phyloP scores from a whole-genome alignment of 192 early-diverging fungal species.

The Gigaspora rosea region DNA sequence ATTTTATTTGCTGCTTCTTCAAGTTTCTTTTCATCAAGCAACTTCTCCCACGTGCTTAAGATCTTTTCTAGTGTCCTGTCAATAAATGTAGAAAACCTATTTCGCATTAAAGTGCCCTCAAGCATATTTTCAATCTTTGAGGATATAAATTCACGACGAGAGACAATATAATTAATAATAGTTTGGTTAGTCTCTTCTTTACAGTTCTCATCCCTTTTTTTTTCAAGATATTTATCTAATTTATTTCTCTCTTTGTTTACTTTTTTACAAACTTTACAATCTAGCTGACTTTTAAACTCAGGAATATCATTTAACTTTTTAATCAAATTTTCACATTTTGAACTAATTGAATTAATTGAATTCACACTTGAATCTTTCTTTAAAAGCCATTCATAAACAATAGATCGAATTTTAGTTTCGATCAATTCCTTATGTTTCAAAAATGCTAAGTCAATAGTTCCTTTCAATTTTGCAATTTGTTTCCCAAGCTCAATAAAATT shows the following conservation, averaged over 20 bases:
- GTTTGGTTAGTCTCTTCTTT: constrained; percentile 14
- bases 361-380: neutral
- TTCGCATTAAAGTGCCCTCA: constrained; percentile 1
- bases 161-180: neutral
- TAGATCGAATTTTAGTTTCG: neutral
- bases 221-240: constrained; percentile 5
- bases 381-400: neutral
- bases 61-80: neutral
- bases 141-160: neutral
- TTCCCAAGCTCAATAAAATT: constrained; percentile 28
- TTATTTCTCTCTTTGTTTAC: neutral
- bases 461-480: constrained; percentile 25
- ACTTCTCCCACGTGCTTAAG: neutral
- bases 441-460: constrained; percentile 19
- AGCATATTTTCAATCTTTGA: constrained; percentile 1
- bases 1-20: constrained; percentile 7
- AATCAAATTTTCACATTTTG: neutral
- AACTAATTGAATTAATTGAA: neutral
- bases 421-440: constrained; percentile 9
- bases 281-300: too few relatives aligned
- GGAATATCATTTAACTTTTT: neutral
- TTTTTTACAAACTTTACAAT: neutral
- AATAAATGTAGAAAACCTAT: constrained; percentile 5
- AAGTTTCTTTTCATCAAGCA: constrained; percentile 4
- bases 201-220: constrained; percentile 4